Evolutionary conservation across 2,329 filamentous ascomycete genomes (phyloP).

Genomic region (Fonsecaea erecta): DNA sequence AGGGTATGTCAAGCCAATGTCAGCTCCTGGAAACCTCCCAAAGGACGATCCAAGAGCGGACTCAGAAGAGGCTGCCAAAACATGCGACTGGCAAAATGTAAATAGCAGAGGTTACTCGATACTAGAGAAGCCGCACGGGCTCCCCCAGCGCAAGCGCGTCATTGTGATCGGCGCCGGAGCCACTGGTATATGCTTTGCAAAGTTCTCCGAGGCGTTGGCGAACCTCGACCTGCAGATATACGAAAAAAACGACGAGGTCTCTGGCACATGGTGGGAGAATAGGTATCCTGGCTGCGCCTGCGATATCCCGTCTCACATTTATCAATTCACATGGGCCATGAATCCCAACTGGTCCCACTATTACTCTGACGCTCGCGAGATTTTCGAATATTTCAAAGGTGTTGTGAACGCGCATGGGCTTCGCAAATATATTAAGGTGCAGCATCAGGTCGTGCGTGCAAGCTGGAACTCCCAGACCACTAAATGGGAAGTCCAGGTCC

Average conservation of each 20-base stretch:
- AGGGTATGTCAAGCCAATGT: neutral
- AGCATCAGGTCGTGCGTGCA: conserved; percentile 31
- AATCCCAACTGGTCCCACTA: conserved; percentile 47
- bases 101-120: neutral
- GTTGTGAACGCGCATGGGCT: conserved; percentile 28
- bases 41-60: neutral
- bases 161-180: conserved; percentile 2
- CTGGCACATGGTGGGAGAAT: conserved; percentile 51
- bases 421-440: conserved; percentile 35
- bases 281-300: conserved; percentile 53
- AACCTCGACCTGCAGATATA: conserved; percentile 40
- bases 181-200: neutral
- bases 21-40: neutral
- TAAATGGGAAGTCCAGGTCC: conserved; percentile 26
- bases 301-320: conserved; percentile 66
- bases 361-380: conserved; percentile 29
- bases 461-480: conserved; percentile 23
- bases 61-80: neutral
- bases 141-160: neutral
- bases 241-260: conserved; percentile 48
- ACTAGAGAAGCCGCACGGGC: conserved; percentile 2
- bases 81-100: neutral
- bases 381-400: conserved; percentile 23
- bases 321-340: conserved; percentile 42
- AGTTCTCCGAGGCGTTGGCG: neutral